Evolutionary conservation across 176 grass and related monocot genomes (phyloP).

Genomic region (Bothriochloa decipiens): DNA sequence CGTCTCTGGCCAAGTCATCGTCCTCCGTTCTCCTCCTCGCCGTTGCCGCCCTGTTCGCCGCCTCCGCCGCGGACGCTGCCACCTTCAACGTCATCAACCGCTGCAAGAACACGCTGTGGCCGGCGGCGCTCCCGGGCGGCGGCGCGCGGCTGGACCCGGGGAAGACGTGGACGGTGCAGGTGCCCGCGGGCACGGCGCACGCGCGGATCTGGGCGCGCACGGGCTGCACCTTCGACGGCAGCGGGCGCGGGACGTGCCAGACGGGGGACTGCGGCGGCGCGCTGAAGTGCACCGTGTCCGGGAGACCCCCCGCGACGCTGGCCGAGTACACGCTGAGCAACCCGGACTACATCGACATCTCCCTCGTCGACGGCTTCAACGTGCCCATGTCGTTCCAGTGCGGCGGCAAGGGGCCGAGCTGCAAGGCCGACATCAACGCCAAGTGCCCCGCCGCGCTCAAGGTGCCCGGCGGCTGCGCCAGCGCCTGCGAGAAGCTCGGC

Average conservation of each 20-base stretch:
- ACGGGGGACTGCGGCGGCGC: slow-evolving; percentile 57
- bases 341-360: slow-evolving; percentile 42
- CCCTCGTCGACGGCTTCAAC: slow-evolving; percentile 51
- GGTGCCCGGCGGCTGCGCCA: slow-evolving; percentile 42
- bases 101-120: slow-evolving; percentile 59
- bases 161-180: slow-evolving; percentile 38
- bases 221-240: slow-evolving; percentile 52
- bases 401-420: slow-evolving; percentile 4
- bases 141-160: slow-evolving; percentile 43
- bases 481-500: slow-evolving; percentile 31
- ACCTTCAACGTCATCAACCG: slow-evolving; percentile 57
- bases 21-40: not conserved
- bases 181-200: slow-evolving; percentile 25
- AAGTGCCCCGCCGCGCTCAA: slow-evolving; percentile 38
- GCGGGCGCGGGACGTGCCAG: slow-evolving; percentile 44
- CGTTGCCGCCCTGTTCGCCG: not conserved
- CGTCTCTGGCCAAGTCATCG: not conserved
- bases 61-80: slow-evolving; percentile 29
- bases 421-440: not conserved
- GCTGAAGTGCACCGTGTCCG: slow-evolving; percentile 52
- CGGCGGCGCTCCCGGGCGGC: slow-evolving; percentile 51
- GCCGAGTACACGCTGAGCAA: slow-evolving; percentile 52
- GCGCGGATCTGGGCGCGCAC: slow-evolving; percentile 65
- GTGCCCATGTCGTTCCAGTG: slow-evolving; percentile 54
- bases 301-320: slow-evolving; percentile 49